Percentiles rank a stretch among this genome's conserved stretches.
Evolutionary conservation across 345 rosid species (phyloP).

Genomic region (thale cress (Arabidopsis thaliana)): TAIR10.1 NC_003074.8:19899001-19899500

Average conservation of each 20-base stretch:
- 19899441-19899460: conserved; percentile 34
- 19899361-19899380: conserved; percentile 57
- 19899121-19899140: background rate
- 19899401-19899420: conserved; percentile 49
- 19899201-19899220: conserved; percentile 56
- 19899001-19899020: conserved; percentile 25
- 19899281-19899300: conserved; percentile 50
- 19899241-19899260: conserved; percentile 54
- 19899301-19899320: conserved; percentile 49
- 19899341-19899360: conserved; percentile 53
- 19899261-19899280: conserved; percentile 56
- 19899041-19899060: conserved; percentile 53
- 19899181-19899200: conserved; percentile 52
- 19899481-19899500: conserved; percentile 45
- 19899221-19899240: conserved; percentile 50
- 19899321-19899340: conserved; percentile 64
- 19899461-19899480: conserved; percentile 55
- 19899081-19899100: background rate
- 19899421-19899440: conserved; percentile 67
- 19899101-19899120: background rate
- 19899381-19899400: conserved; percentile 28
- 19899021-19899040: conserved; percentile 12
- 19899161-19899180: conserved; percentile 60
- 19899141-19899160: conserved; percentile 47
- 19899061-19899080: conserved; percentile 58